These are phyloP conservation scores for Cutaneotrichosporon cyanovorans DNA, from an alignment of 1,284 basidiomycete species.

Conservation along the genomic window DNA sequence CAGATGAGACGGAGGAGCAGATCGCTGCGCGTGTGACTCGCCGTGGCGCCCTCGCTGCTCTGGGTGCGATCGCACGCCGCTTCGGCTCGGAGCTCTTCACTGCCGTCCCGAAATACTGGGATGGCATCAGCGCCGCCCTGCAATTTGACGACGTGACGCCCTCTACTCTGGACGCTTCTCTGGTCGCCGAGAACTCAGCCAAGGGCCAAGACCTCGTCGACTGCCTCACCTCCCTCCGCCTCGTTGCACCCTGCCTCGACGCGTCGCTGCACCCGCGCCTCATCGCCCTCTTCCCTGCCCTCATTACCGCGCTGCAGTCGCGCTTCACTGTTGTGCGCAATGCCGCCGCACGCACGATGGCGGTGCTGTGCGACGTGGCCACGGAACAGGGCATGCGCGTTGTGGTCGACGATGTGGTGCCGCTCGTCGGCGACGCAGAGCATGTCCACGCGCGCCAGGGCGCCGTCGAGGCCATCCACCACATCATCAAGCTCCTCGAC, in stretches of 20 bases:
- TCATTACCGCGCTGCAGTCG: conserved; percentile 71
- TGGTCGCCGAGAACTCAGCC: conserved; percentile 27
- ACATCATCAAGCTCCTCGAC: conserved; percentile 88
- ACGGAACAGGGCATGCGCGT: conserved; percentile 78
- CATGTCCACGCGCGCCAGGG: conserved; percentile 79
- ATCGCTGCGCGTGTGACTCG: conserved; percentile 51
- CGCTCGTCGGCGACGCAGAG: conserved; percentile 72
- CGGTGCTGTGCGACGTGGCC: conserved; percentile 78
- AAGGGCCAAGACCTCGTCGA: conserved; percentile 92
- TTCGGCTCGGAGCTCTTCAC: conserved; percentile 71
- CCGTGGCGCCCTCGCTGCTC: conserved; percentile 78
- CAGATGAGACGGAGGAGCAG: conserved; percentile 48
- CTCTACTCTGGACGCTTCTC: conserved; percentile 2
- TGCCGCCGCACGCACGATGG: conserved; percentile 76
- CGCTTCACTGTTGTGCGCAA: conserved; percentile 82
- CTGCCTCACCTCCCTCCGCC: conserved; percentile 80
- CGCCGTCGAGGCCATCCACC: conserved; percentile 79
- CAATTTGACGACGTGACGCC: conserved; percentile 3
- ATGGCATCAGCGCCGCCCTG: conserved; percentile 75
- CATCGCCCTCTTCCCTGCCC: conserved; percentile 63
- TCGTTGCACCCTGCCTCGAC: conserved; percentile 69
- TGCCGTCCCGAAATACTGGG: conserved; percentile 85
- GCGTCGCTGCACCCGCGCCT: conserved; percentile 61
- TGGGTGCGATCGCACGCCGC: conserved; percentile 65
- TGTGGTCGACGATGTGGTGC: conserved; percentile 79